Evolutionary conservation across 164 flowering plant species (phyloP), one percentile per base, ranked within the genome.

Genomic region (Platanus orientalis): DNA sequence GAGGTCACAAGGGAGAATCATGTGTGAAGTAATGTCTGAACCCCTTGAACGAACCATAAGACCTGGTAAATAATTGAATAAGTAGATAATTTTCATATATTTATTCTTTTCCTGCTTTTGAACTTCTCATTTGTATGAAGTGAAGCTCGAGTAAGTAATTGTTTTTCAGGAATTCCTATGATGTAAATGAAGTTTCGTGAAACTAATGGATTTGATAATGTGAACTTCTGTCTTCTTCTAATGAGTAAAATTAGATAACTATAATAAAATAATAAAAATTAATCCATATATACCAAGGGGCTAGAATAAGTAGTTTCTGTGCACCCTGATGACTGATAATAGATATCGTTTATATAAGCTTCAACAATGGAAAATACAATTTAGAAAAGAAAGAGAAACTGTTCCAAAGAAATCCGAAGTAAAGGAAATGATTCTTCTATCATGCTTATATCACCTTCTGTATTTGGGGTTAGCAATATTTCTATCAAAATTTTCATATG

Each of bases 1-100:
- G 42, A 75, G 48, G 66, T 71, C 63, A 58, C 56, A 34, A 64
- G 2, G 19, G 19, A 45, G 16, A 45, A 45, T 7, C 2, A 45
- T 45, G 49, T 45, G 49, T 60, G 82, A 81, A 49, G 62, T 40
- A 13, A 77, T 68, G 80, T 75, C 86, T 48, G 83, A 77, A 75
- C 84, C 77, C 32, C 42, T 36, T 7, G 42, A 36, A 1, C 42
- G 42, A 7, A 7, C 70, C 21, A 2, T 55, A 13, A 79, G 77
- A 73, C 73, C 75, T 54, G 71, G 79, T 75, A 59, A 65, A 16
- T 36, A 45, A 45, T 45, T 45, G 2, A 45, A 45, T 14, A 45
- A 16, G 2, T 34, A 5, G 5, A 10, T 34, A 5, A 10, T 5
- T 34, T 45, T 45, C 49, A 45, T 45, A 19, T 45, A 45, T 19